These are phyloP conservation scores for Plectosphaerella sp. DNA, from an alignment of 2,329 filamentous ascomycete genomes.

Conservation along the genomic window DNA sequence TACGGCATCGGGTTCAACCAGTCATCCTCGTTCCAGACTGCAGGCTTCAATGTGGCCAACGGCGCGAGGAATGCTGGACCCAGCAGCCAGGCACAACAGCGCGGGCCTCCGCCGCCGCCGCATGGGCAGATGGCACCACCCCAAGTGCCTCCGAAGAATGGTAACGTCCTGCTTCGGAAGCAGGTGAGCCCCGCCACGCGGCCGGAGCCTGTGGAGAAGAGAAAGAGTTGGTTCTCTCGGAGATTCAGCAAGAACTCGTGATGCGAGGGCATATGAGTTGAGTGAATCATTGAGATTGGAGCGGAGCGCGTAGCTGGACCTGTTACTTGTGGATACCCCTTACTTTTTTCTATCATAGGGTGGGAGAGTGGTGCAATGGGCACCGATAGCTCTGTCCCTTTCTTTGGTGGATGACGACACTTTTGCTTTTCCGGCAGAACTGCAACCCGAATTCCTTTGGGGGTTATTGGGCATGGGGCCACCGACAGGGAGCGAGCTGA, in stretches of 20 bases:
- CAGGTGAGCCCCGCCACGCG: conserved; percentile 18
- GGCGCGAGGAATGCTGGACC: conserved; percentile 5
- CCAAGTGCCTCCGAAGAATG: conserved; percentile 15
- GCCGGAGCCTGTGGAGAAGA: conserved; percentile 55
- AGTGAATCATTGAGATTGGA: conserved; percentile 3
- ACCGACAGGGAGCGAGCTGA: neutral
- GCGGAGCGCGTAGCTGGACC: neutral
- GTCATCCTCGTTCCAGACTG: conserved; percentile 34
- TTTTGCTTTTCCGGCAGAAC: neutral
- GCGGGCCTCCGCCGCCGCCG: neutral
- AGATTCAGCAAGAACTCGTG: conserved; percentile 65
- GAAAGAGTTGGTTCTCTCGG: conserved; percentile 85
- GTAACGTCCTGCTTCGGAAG: conserved; percentile 12
- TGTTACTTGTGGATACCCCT: conserved; percentile 14
- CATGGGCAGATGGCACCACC: neutral
- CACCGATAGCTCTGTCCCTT: neutral
- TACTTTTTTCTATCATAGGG: conserved; percentile 4
- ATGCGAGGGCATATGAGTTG: conserved; percentile 13
- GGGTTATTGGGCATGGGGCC: neutral
- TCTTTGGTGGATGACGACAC: neutral
- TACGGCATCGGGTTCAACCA: conserved; percentile 60
- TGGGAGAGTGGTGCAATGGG: neutral
- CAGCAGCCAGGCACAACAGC: neutral
- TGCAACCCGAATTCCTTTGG: neutral
- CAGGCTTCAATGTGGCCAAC: conserved; percentile 26